Evolutionary conservation across 2,329 filamentous ascomycete genomes (phyloP).

Genomic region (Diplodia seriata): DNA sequence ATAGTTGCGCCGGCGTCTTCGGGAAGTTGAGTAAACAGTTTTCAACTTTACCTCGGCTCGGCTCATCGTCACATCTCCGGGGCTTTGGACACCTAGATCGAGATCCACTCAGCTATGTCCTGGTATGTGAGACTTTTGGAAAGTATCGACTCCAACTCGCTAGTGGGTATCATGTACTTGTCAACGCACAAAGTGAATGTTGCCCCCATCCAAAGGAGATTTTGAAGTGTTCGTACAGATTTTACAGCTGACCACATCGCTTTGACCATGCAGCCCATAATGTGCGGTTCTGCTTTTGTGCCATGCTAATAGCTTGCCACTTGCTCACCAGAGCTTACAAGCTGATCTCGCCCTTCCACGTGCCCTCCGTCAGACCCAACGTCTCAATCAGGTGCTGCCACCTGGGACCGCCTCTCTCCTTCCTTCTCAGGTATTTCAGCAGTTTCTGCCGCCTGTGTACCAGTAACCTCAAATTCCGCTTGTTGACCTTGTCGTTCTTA

Average conservation of each 20-base stretch:
- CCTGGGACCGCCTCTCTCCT: conserved; percentile 88
- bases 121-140: not conserved
- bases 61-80: not conserved
- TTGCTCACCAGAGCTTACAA: conserved; percentile 56
- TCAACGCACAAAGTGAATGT: not conserved
- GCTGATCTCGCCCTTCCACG: conserved; percentile 89
- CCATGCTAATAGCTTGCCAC: not conserved
- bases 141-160: not conserved
- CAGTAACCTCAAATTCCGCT: conserved; percentile 83
- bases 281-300: not conserved
- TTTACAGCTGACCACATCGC: not conserved
- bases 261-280: not conserved
- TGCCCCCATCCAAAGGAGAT: not conserved
- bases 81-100: not conserved
- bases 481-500: conserved; percentile 91
- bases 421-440: conserved; percentile 82
- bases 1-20: not conserved
- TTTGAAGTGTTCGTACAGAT: conserved; percentile 23
- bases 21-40: not conserved
- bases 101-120: not conserved
- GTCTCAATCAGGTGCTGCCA: conserved; percentile 87
- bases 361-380: conserved; percentile 84
- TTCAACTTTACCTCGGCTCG: not conserved
- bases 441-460: conserved; percentile 90
- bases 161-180: not conserved